Evolutionary conservation across 371 early-diverging fungal genomes (phyloP), one percentile per base, ranked within the genome.

Genomic region (Rhizopus arrhizus): DNA sequence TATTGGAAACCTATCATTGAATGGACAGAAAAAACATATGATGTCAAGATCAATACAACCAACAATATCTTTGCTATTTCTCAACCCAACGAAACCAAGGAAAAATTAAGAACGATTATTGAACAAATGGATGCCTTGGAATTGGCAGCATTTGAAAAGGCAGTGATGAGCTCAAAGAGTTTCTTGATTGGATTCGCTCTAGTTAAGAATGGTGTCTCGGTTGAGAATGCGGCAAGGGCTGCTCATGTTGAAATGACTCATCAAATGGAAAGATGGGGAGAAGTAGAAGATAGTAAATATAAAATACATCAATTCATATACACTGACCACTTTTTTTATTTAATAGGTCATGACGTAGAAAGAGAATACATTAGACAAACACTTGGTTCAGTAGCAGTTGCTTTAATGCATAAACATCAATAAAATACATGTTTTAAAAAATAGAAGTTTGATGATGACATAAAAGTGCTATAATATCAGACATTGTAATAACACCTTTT

Each of bases 251-350:
- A 97, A 77, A 86, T 92, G 32, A 74, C 81, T 56, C 81, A 90
- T 29, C 98, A 97, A 78, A 93, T 92, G 43, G 83, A 85, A 34
- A 82, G 85, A 47, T 97, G 96, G 96, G 98, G 98, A 55, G 89
- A 91, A 73, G 92, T 97, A 4, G 95, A 95, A 80, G 94, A 94
- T 69, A 89, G 89, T 80, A 69, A 67, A 74, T 68, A 13, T 11
- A 45, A 0, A 33, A 32, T 12, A 22, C n/a, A 28, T 6, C 3
- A 16, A 28, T 29, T 10, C 3, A 40, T 16, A 28, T 2, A 41
- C 12, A 10, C 22, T n/a, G 8, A 49, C 29, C 28, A 22, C 22
- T 22, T 22, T 22, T 22, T 22, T 29, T 33, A 61, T 40, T 32
- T n/a, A 7, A 15, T 60, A 78, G 79, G 79, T 43, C 81, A 81